phyloP scores from a whole-genome alignment of 2,329 filamentous ascomycete genomes.

The Aspergillus terreus region DNA sequence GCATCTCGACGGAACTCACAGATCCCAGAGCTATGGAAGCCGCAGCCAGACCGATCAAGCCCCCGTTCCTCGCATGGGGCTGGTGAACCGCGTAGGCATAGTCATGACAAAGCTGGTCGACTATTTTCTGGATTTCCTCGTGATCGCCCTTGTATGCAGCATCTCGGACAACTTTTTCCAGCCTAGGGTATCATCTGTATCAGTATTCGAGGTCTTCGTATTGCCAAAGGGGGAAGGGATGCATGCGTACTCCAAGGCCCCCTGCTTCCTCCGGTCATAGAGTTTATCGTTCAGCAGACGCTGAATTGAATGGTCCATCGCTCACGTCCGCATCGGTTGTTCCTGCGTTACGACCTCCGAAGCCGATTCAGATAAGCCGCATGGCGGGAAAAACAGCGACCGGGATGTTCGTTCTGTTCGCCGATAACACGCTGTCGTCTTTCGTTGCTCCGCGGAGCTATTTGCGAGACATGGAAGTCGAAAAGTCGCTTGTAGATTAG shows the following conservation, averaged over 20 bases:
- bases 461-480: background rate
- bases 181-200: conserved; percentile 47
- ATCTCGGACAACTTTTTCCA: conserved; percentile 87
- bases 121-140: conserved; percentile 76
- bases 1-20: conserved; percentile 54
- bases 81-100: conserved; percentile 97
- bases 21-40: conserved; percentile 92
- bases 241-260: conserved; percentile 79
- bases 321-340: conserved; percentile 20
- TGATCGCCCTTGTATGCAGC: conserved; percentile 73
- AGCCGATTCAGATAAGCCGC: conserved; percentile 21
- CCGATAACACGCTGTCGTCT: background rate
- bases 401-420: conserved; percentile 1
- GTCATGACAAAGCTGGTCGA: conserved; percentile 94
- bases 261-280: conserved; percentile 96
- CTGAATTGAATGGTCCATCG: conserved; percentile 86
- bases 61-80: conserved; percentile 92
- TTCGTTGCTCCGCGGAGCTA: background rate
- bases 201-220: conserved; percentile 2
- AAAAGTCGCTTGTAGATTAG: background rate
- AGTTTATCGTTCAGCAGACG: conserved; percentile 95
- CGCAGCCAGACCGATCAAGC: conserved; percentile 89
- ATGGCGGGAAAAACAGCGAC: conserved; percentile 15
- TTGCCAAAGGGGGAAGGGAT: background rate
- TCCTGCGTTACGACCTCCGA: conserved; percentile 18